Evolutionary conservation across 768 basidiomycete genomes (phyloP), one percentile per base, ranked within the genome.

Genomic region (Cantharellus anzutake): DNA sequence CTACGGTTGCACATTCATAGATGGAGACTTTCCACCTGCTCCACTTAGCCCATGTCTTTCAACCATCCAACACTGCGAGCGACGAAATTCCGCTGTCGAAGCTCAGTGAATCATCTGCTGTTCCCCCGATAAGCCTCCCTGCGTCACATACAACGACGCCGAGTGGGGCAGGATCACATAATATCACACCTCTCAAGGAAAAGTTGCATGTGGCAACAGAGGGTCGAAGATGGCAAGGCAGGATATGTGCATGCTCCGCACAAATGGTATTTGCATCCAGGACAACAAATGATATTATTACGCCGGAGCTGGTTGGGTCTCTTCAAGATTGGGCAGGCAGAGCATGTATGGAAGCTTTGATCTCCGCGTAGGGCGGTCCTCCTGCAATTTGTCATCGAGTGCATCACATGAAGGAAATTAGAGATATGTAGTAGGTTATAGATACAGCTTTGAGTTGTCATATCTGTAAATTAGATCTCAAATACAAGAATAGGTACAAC

Each of bases 1-100:
- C 42, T 37, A 16, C 37, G 4, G 14, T 40, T 20, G 58, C 40
- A 41, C 61, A 34, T n/a, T 5, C 3, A 16, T n/a, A 89, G 87
- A 90, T 89, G 86, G 85, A 88, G 67, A 86, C 84, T 0, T 85
- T 84, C 68, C 86, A 86, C 71, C 70, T 89, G 55, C 79, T 81
- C 65, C 87, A 90, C 69, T 78, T 89, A 11, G 86, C 87, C 2
- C 74, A 76, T 29, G 82, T 80, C 64, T 87, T 20, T 71, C 76
- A 59, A 74, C 74, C 52, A 70, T 75, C 35, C 71, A 68, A 5
- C 74, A 78, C 4, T 76, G 75, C 35, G 63, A 67, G 5, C 75
- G 77, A 38, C 66, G 69, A 5, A 20, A 69, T 69, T 58, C 68
- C 67, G 41, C 64, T 69, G 42, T 64, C 39, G 5, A 60, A 61